Evolutionary conservation across 176 grass and related monocot genomes (phyloP).

Genomic region (Carex pumila): DNA sequence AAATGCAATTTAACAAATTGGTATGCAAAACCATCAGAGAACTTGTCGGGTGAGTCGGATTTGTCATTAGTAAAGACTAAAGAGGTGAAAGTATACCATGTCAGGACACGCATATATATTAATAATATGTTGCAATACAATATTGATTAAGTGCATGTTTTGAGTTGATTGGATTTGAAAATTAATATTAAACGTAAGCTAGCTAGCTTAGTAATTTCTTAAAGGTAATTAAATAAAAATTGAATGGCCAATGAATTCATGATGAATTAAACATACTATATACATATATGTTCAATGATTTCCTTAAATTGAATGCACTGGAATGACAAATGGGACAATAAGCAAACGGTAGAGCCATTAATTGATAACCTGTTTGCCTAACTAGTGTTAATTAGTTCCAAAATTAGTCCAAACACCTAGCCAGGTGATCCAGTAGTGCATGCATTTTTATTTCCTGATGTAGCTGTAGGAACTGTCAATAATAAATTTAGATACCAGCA

Average conservation of each 20-base stretch:
- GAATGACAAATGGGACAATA: not conserved
- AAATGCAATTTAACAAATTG: not conserved
- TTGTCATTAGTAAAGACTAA: not conserved
- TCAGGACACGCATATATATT: too few relatives aligned
- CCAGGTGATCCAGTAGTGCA: not conserved
- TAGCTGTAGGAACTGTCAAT: not conserved
- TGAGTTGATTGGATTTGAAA: not conserved
- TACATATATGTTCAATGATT: not conserved
- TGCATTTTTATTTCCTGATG: not conserved
- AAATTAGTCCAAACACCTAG: not conserved
- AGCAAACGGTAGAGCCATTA: not conserved
- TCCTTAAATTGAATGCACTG: not conserved
- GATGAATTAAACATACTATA: not conserved
- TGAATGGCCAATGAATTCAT: not conserved
- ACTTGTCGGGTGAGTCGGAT: not conserved
- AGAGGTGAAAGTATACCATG: not conserved
- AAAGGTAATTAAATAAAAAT: not conserved
- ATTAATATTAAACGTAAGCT: not conserved
- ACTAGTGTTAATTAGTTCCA: not conserved
- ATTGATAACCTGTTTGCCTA: not conserved
- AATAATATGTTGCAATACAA: not conserved
- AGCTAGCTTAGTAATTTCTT: not conserved
- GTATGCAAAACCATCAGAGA: not conserved
- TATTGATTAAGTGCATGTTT: not conserved
- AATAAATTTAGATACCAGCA: slow-evolving; percentile 6